These are phyloP conservation scores for Ceratobasidium sp. DNA, from an alignment of 1,284 basidiomycete species.

Conservation along the genomic window DNA sequence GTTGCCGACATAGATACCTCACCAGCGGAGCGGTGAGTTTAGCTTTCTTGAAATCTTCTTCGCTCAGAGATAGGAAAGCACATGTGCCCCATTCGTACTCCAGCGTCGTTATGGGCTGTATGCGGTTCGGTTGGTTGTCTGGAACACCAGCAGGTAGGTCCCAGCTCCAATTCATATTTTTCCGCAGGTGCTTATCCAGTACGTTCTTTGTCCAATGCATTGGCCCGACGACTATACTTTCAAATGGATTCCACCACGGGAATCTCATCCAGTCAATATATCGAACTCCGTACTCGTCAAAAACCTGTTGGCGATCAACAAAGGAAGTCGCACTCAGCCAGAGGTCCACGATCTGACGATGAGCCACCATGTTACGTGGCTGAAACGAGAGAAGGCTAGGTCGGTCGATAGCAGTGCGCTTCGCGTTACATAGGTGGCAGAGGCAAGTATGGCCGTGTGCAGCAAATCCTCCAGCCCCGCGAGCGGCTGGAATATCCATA, in stretches of 20 bases:
- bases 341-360: neutral
- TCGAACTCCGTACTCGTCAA: neutral
- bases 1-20: neutral
- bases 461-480: neutral
- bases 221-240: neutral
- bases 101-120: neutral
- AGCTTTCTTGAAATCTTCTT: neutral
- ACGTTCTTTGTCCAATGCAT: slow-evolving; percentile 28
- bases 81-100: slow-evolving; percentile 9
- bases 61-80: neutral
- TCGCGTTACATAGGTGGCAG: neutral
- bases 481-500: neutral
- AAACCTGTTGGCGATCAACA: neutral
- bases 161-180: slow-evolving; percentile 15
- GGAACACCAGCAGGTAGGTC: neutral
- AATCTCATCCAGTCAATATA: neutral
- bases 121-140: neutral
- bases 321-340: neutral
- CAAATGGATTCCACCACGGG: slow-evolving; percentile 1
- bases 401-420: neutral
- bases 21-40: neutral
- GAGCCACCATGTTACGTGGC: neutral
- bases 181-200: neutral
- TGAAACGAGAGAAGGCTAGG: neutral
- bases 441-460: neutral